Evolutionary conservation across 306 rosid genomes (phyloP).

Genomic region (Gastrolobium villosum): DNA sequence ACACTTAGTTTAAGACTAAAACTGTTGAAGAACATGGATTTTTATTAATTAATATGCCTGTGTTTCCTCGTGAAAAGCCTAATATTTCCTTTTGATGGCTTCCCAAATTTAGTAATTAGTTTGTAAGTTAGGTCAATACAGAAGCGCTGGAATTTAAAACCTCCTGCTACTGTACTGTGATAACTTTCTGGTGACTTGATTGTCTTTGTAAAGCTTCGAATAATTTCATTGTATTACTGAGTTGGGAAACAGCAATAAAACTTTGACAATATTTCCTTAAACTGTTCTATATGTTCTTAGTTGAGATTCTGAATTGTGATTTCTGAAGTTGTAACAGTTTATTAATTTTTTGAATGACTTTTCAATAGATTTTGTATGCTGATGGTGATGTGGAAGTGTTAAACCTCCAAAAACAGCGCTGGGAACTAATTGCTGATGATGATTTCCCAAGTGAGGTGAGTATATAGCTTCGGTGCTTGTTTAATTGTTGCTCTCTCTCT

Average conservation of each 20-base stretch:
- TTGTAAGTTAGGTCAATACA: constrained; percentile 1
- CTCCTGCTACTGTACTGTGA: background rate
- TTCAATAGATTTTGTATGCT: constrained; percentile 62
- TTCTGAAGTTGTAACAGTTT: background rate
- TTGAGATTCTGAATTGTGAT: no score
- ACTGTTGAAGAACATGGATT: constrained; percentile 3
- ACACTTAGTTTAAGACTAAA: background rate
- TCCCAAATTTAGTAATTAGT: constrained; percentile 15
- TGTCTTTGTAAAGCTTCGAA: background rate
- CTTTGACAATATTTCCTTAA: no score
- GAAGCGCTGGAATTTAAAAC: constrained; percentile 1
- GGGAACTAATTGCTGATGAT: constrained; percentile 54
- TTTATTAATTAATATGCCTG: background rate
- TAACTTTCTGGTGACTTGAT: background rate
- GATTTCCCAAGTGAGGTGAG: constrained; percentile 56
- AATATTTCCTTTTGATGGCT: constrained; percentile 29
- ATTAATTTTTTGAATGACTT: constrained; percentile 29
- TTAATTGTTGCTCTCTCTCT: background rate
- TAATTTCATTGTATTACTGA: no score
- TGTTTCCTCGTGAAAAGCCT: background rate
- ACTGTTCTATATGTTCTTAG: no score
- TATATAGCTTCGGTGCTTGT: constrained; percentile 25
- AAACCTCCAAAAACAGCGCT: constrained; percentile 68
- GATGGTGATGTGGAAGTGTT: constrained; percentile 75
- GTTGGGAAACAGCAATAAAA: no score